These are phyloP conservation scores for Pseudopithomyces maydicus DNA, from an alignment of 2,329 filamentous ascomycete species.

Conservation along the genomic window DNA sequence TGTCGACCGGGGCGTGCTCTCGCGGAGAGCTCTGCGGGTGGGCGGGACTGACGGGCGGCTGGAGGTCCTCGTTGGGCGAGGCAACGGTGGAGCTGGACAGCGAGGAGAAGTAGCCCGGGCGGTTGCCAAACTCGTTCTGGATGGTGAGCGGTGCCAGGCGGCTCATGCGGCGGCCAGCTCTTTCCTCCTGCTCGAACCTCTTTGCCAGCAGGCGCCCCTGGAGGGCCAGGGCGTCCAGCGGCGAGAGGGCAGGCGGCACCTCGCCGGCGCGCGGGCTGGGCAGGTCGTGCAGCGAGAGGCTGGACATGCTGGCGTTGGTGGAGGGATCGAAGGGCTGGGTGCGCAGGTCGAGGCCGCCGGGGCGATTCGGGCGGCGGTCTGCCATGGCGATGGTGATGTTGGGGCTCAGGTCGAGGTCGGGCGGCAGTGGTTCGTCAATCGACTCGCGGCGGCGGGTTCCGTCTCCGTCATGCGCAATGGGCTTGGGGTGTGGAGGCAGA, in stretches of 20 bases:
- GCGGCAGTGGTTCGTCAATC: conserved; percentile 25
- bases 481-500: conserved; percentile 31
- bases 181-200: conserved; percentile 77
- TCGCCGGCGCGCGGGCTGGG: conserved; percentile 58
- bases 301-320: conserved; percentile 38
- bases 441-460: conserved; percentile 15
- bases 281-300: conserved; percentile 44
- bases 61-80: conserved; percentile 54
- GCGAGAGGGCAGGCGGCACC: conserved; percentile 86
- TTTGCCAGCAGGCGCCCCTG: conserved; percentile 87
- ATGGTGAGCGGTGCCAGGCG: conserved; percentile 82
- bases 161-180: conserved; percentile 79
- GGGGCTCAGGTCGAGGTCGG: conserved; percentile 6
- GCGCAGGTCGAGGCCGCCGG: conserved; percentile 39
- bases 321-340: conserved; percentile 38
- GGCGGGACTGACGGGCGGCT: conserved; percentile 31
- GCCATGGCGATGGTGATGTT: conserved; percentile 31
- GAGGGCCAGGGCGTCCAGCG: conserved; percentile 91
- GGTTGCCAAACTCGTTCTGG: conserved; percentile 77
- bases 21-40: conserved; percentile 30
- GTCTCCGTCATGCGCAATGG: conserved; percentile 38
- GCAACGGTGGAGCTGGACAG: conserved; percentile 63
- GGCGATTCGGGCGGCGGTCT: conserved; percentile 34
- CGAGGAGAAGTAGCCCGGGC: conserved; percentile 82
- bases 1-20: conserved; percentile 30